A percentile compares a stretch with the other conserved stretches of the same genome.
Evolutionary conservation across 164 flowering plant species (phyloP).

Genomic region (Tinospora cordifolia): DNA sequence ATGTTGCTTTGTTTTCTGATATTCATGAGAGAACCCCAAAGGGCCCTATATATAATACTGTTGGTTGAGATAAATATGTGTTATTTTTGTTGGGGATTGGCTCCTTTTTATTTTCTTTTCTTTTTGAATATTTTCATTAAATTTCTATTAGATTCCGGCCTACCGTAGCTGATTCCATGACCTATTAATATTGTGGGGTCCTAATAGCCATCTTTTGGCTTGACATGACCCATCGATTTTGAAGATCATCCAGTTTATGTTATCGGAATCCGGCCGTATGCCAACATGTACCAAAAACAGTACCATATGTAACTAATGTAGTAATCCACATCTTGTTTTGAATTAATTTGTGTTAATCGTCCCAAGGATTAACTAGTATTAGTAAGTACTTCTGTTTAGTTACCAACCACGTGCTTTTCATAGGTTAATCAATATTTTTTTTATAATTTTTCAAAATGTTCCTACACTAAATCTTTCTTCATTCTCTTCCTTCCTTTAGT

Average conservation of each 20-base stretch:
- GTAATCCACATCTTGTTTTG: too few species aligned
- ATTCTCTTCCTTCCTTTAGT: too few species aligned
- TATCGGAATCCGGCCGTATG: not conserved
- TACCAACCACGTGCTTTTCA: too few species aligned
- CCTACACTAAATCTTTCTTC: too few species aligned
- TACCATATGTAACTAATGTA: not conserved
- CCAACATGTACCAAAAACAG: not conserved
- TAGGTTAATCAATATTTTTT: too few species aligned
- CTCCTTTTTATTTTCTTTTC: not conserved
- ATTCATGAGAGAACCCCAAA: not conserved
- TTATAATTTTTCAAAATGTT: too few species aligned
- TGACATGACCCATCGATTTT: slow-evolving; percentile 9
- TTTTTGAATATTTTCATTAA: slow-evolving; percentile 9
- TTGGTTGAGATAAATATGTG: slow-evolving; percentile 5
- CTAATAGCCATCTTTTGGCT: slow-evolving; percentile 14
- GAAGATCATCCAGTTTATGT: slow-evolving; percentile 10
- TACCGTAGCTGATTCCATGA: slow-evolving; percentile 18
- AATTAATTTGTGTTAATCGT: too few species aligned
- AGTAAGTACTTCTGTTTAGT: too few species aligned
- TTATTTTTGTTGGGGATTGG: not conserved
- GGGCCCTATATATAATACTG: slow-evolving; percentile 25
- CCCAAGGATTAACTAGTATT: too few species aligned
- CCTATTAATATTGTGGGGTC: slow-evolving; percentile 19
- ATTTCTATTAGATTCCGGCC: slow-evolving; percentile 9
- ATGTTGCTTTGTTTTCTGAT: too few species aligned